Percentiles rank a stretch among this genome's conserved stretches.
Evolutionary conservation across 345 rosid species (phyloP).

Genomic region (Theobroma cacao): DNA sequence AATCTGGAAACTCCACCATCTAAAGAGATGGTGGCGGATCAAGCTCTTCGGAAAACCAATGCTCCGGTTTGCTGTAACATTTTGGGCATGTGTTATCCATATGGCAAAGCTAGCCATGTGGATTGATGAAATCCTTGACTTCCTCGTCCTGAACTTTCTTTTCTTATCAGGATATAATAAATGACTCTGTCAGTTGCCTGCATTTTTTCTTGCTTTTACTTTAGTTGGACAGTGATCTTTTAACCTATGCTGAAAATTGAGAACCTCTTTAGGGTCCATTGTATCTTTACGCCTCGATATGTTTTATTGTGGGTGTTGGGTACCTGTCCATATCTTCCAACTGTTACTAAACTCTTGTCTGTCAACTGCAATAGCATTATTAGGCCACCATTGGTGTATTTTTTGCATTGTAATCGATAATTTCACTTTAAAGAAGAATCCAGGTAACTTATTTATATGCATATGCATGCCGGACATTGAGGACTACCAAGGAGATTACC

Average conservation of each 20-base stretch:
- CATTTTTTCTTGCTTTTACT: conserved; percentile 7
- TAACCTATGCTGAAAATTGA: not conserved
- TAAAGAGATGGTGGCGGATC: not conserved
- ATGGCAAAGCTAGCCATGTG: not conserved
- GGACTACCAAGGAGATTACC: not conserved
- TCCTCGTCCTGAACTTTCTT: not conserved
- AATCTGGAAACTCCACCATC: not conserved
- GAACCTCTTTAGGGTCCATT: not conserved
- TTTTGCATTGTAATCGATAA: not conserved
- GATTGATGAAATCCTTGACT: not conserved
- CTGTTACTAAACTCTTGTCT: conserved; percentile 19
- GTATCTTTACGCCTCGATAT: not conserved
- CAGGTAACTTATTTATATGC: not conserved
- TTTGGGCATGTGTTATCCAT: not conserved
- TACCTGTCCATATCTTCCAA: conserved; percentile 24
- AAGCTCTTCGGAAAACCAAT: not conserved
- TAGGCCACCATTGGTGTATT: conserved; percentile 12
- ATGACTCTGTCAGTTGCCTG: not conserved
- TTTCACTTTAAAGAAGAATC: not conserved
- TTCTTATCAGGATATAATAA: conserved; percentile 5
- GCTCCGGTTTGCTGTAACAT: not conserved
- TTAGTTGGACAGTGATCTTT: not conserved
- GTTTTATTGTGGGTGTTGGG: conserved; percentile 3
- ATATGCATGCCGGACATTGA: not conserved
- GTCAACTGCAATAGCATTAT: conserved; percentile 29